A percentile compares a stretch with the other conserved stretches of the same genome.
Conservation (phyloP, 768 basidiomycete species). For the Hemileccinum rubropunctum region DNA sequence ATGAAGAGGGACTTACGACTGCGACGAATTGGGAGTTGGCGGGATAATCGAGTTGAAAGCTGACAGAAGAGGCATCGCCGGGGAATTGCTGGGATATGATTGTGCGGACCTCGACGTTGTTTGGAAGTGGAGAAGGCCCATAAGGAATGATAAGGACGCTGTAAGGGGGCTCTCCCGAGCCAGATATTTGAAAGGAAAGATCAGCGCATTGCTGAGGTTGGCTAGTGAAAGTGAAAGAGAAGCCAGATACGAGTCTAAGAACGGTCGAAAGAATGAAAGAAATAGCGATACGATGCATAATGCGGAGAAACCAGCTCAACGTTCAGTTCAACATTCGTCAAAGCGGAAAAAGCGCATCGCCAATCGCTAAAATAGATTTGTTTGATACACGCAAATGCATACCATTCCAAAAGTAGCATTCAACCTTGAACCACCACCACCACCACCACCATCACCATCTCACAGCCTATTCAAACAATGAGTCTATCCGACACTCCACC, state of each 20-base stretch:
- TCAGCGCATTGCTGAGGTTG: constrained; percentile 65
- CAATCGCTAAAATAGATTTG: too few species aligned
- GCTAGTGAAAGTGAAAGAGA: constrained; percentile 41
- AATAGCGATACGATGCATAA: constrained; percentile 14
- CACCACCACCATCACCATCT: constrained; percentile 2
- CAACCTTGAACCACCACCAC: constrained; percentile 12
- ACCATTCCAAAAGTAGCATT: too few species aligned
- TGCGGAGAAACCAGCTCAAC: constrained; percentile 4
- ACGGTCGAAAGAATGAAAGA: constrained; percentile 24
- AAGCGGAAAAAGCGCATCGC: too few species aligned
- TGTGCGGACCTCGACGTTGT: constrained; percentile 60
- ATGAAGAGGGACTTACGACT: constrained; percentile 52
- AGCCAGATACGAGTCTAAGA: constrained; percentile 37
- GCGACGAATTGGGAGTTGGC: constrained; percentile 70
- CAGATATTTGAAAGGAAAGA: constrained; percentile 56
- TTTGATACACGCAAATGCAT: too few species aligned
- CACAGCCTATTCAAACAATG: constrained; percentile 19
- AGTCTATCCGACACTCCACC: constrained; percentile 51
- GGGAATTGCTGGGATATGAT: constrained; percentile 57
- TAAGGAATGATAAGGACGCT: constrained; percentile 63
- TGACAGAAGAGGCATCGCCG: constrained; percentile 36
- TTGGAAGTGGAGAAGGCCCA: constrained; percentile 58
- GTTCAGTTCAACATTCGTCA: not conserved
- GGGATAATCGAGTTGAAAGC: constrained; percentile 63
- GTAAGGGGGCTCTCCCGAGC: constrained; percentile 67